Conservation (phyloP, 176 grass and related monocot genomes). For the Juncus inflexus region DNA sequence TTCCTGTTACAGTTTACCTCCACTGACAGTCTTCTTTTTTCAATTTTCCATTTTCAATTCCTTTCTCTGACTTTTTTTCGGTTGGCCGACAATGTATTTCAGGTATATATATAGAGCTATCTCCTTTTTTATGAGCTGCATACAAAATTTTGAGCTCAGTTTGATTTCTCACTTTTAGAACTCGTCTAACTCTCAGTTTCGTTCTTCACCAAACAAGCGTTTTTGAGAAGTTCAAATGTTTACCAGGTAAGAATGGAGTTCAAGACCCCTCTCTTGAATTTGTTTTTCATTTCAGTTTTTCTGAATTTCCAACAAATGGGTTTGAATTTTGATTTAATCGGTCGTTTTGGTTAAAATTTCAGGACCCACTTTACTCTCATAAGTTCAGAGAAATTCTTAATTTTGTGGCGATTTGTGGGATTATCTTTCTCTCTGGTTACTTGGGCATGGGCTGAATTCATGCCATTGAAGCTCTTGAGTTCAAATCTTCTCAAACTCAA, state of each 20-base stretch:
- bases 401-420: constrained; percentile 41
- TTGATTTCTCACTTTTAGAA: not conserved
- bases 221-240: not conserved
- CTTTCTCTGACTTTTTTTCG: not conserved
- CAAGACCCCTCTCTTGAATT: not conserved
- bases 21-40: not conserved
- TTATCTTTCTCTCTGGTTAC: constrained; percentile 22
- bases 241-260: constrained; percentile 24
- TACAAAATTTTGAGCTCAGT: not conserved
- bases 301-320: too few species aligned
- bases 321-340: too few species aligned
- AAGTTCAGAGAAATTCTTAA: not conserved
- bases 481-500: not conserved
- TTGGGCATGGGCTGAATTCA: constrained; percentile 40
- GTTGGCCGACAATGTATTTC: constrained; percentile 27
- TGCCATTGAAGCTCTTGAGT: constrained; percentile 30
- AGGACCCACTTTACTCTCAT: not conserved
- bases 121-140: not conserved
- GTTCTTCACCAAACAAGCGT: constrained; percentile 5
- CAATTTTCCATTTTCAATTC: not conserved
- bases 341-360: not conserved
- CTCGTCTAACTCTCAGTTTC: not conserved
- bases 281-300: not conserved
- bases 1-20: not conserved
- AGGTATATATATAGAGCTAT: constrained; percentile 19